Evolutionary conservation across 176 grass and related monocot genomes (phyloP), one percentile per base, ranked within the genome.

Genomic region (Tillandsia fasciculata): DNA sequence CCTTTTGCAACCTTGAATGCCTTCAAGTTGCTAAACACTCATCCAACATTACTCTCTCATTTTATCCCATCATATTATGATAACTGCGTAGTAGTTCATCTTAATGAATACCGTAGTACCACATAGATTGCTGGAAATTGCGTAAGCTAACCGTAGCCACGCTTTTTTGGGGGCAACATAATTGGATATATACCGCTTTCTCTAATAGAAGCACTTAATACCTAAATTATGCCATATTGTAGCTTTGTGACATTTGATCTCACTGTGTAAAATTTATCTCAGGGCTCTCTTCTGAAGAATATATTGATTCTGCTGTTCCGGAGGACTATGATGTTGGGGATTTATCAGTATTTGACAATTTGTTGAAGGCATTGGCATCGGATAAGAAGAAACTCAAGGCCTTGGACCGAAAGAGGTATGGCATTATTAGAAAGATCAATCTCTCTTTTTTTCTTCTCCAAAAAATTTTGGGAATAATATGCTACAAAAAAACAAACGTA

Each of bases 331-430:
- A n/a, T 74, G n/a, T 65, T 67, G 66, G 52, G 3, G 52, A 74
- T 8, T 54, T 50, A 9, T 81, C 80, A 13, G 49, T 48, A 33
- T 67, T 83, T 20, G 52, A 26, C 14, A 51, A 71, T 49, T 72
- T 83, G 15, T 77, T 83, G 58, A 70, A 83, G 48, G 74, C 50
- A 50, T 58, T 83, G 69, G 59, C 68, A 29, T 71, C 80, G 1
- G 50, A 42, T 52, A 83, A 63, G 52, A 51, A 74, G 22, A 77
- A 83, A 49, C 67, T 77, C 57, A 68, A 73, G 11, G 56, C 74
- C n/a, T 61, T 82, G 53, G 70, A 76, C 52, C 75, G 22, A 53
- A 82, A 76, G 54, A 76, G 72, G 79, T 82, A 54, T 18, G 66
- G 3, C 51, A 52, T 68, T 53, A 17, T 69, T 52, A 12, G 26